Conservation (phyloP, 768 basidiomycete species). For the Podaxis rugospora region DNA sequence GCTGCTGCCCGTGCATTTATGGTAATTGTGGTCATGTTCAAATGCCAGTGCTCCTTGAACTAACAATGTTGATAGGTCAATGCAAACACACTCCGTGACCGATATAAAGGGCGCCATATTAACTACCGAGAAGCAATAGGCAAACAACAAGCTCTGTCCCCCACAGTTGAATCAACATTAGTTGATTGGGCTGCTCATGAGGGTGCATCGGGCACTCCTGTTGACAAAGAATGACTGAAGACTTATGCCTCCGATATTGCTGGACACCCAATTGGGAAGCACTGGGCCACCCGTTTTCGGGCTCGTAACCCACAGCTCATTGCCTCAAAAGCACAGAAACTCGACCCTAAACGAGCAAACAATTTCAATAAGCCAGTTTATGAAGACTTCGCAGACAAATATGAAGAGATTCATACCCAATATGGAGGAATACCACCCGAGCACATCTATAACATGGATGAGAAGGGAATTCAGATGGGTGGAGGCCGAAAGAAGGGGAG, state of each 20-base stretch:
- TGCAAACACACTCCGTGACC: background rate
- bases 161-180: background rate
- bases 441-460: slow-evolving; percentile 32
- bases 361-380: background rate
- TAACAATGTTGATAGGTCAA: background rate
- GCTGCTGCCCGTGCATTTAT: background rate
- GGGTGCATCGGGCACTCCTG: background rate
- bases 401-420: background rate
- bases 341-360: background rate
- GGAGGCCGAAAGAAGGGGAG: slow-evolving; percentile 21
- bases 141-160: background rate
- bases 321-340: background rate
- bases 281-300: background rate
- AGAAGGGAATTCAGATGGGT: slow-evolving; percentile 29
- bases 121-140: background rate
- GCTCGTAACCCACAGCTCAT: background rate
- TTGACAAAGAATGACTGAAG: too few relatives aligned
- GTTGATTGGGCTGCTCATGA: background rate
- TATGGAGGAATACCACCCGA: slow-evolving; percentile 21
- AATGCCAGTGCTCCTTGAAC: too few relatives aligned
- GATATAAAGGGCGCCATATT: background rate
- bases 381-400: background rate
- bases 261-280: background rate
- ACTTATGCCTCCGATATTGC: too few relatives aligned
- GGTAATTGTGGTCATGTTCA: background rate